Conservation (phyloP, 345 rosid genomes). For the Nephelium lappaceum region DNA sequence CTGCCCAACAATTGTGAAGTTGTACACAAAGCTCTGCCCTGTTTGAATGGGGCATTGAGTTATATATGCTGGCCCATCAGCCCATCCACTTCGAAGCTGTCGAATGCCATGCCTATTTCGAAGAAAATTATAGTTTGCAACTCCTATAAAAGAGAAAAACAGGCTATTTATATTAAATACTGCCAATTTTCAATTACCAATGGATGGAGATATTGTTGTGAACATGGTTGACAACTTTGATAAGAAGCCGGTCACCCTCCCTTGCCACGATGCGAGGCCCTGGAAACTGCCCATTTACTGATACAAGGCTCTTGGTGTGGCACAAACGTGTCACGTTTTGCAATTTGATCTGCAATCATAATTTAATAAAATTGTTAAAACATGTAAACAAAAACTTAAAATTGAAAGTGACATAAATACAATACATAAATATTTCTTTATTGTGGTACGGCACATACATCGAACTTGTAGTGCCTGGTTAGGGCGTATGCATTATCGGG, state of each 20-base stretch:
- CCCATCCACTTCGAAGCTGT: conserved; percentile 67
- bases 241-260: conserved; percentile 59
- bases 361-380: no score
- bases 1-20: conserved; percentile 62
- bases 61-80: conserved; percentile 65
- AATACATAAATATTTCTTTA: no score
- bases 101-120: conserved; percentile 67
- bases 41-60: conserved; percentile 72
- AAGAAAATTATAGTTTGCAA: not conserved
- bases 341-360: conserved; percentile 36
- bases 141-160: no score
- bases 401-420: no score
- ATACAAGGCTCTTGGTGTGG: conserved; percentile 55
- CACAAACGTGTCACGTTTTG: conserved; percentile 56
- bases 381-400: not conserved
- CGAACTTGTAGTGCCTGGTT: conserved; percentile 78
- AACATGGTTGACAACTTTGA: conserved; percentile 57
- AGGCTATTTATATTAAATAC: no score
- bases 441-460: conserved; percentile 43
- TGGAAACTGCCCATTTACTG: conserved; percentile 59
- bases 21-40: conserved; percentile 56
- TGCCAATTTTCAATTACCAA: conserved; percentile 36
- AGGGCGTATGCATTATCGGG: conserved; percentile 43
- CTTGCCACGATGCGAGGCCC: conserved; percentile 64
- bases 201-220: conserved; percentile 57